Conservation (phyloP, 805 yeast genomes). For the Yueomyces sp. region DNA sequence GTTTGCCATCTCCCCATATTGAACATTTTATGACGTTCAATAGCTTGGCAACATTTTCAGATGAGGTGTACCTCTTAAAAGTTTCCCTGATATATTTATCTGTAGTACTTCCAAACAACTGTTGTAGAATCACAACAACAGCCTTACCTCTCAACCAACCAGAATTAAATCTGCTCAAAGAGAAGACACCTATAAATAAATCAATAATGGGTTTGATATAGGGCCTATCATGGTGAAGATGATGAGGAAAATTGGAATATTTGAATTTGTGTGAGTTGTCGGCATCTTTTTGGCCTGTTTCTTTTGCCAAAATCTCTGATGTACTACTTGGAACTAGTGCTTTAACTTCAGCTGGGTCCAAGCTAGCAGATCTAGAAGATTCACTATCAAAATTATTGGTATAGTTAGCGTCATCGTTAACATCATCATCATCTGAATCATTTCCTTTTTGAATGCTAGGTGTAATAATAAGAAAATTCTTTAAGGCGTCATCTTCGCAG, state of each 20-base stretch:
- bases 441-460: background rate
- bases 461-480: constrained; percentile 52
- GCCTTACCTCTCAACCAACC: constrained; percentile 79
- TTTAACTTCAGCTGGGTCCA: background rate
- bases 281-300: background rate
- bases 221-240: constrained; percentile 16
- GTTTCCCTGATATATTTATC: constrained; percentile 48
- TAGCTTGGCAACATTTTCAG: constrained; percentile 31
- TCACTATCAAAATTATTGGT: background rate
- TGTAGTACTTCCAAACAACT: constrained; percentile 74
- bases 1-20: constrained; percentile 43
- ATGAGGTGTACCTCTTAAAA: constrained; percentile 16
- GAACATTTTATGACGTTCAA: constrained; percentile 20
- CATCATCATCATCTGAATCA: background rate
- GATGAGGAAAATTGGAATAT: background rate
- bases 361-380: background rate
- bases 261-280: background rate
- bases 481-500: constrained; percentile 57
- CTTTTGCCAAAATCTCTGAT: background rate
- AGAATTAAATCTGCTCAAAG: constrained; percentile 45
- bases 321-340: background rate
- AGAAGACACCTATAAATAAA: constrained; percentile 54
- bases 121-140: constrained; percentile 66
- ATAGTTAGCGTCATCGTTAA: background rate
- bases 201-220: constrained; percentile 79